A percentile compares a stretch with the other conserved stretches of the same genome.
Evolutionary conservation across 2,329 filamentous ascomycete genomes (phyloP).

Genomic region (Hypoxylon rubiginosum): DNA sequence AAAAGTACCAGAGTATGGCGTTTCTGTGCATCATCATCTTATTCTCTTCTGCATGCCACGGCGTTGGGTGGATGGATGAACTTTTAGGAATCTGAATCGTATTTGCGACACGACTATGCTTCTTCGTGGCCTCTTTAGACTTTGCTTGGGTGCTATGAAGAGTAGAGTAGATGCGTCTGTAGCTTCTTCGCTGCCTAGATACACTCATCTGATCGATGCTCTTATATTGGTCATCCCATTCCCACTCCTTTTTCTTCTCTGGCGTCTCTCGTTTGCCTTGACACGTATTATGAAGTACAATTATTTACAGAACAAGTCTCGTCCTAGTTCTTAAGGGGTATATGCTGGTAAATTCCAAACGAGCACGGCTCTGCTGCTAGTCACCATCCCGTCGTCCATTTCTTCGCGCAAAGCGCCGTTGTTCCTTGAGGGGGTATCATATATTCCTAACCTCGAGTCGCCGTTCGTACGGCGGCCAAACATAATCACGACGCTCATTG

Average conservation of each 20-base stretch:
- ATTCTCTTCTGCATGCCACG: constrained; percentile 49
- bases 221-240: neutral
- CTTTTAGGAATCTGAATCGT: constrained; percentile 28
- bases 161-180: constrained; percentile 21
- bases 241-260: neutral
- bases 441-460: too few species aligned
- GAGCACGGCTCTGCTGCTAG: neutral
- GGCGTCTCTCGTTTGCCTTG: neutral
- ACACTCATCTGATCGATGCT: neutral
- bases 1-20: constrained; percentile 43
- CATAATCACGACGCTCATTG: too few species aligned
- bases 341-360: neutral
- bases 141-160: neutral
- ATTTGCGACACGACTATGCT: neutral
- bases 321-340: neutral
- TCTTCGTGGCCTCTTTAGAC: constrained; percentile 18
- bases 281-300: constrained; percentile 16
- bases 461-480: too few species aligned
- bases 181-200: neutral
- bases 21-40: constrained; percentile 39
- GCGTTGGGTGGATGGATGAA: constrained; percentile 48
- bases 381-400: too few species aligned
- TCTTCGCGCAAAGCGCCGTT: too few species aligned
- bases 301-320: constrained; percentile 6
- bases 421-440: too few species aligned